Percentiles rank a stretch among this genome's conserved stretches.
Evolutionary conservation across 2,329 filamentous ascomycete species (phyloP).

Genomic region (Paecilomyces sp.): DNA sequence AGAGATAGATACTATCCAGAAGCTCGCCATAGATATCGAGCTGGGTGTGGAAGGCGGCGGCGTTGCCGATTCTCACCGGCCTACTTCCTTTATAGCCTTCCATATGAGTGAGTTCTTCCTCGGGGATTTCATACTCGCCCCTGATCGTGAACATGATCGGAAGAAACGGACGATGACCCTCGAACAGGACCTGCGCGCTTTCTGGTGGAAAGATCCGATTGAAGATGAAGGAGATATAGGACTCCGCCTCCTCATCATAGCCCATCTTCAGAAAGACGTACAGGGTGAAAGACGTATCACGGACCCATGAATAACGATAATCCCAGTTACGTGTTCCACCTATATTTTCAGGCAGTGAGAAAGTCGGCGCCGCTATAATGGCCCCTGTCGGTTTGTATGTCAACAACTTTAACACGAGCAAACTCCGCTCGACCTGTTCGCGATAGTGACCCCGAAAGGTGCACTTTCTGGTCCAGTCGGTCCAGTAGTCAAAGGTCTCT

Average conservation of each 20-base stretch:
- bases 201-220: constrained; percentile 50
- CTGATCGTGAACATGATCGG: constrained; percentile 79
- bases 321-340: constrained; percentile 54
- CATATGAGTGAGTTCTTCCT: constrained; percentile 60
- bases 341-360: constrained; percentile 68
- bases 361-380: constrained; percentile 69
- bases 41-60: constrained; percentile 67
- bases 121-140: constrained; percentile 67
- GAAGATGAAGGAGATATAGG: constrained; percentile 72
- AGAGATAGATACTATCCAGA: constrained; percentile 70
- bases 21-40: constrained; percentile 75
- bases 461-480: constrained; percentile 63
- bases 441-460: constrained; percentile 66
- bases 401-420: constrained; percentile 69
- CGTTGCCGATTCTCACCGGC: constrained; percentile 71
- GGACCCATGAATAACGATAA: constrained; percentile 61
- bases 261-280: constrained; percentile 70
- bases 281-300: constrained; percentile 70
- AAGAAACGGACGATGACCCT: constrained; percentile 48
- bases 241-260: constrained; percentile 67
- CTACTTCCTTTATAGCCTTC: constrained; percentile 65
- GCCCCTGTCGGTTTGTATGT: constrained; percentile 74
- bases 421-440: constrained; percentile 62
- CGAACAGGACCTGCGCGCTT: constrained; percentile 50
- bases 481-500: constrained; percentile 66